Evolutionary conservation across 441 rosid species (phyloP).

Genomic region (Eruca vesicaria): DNA sequence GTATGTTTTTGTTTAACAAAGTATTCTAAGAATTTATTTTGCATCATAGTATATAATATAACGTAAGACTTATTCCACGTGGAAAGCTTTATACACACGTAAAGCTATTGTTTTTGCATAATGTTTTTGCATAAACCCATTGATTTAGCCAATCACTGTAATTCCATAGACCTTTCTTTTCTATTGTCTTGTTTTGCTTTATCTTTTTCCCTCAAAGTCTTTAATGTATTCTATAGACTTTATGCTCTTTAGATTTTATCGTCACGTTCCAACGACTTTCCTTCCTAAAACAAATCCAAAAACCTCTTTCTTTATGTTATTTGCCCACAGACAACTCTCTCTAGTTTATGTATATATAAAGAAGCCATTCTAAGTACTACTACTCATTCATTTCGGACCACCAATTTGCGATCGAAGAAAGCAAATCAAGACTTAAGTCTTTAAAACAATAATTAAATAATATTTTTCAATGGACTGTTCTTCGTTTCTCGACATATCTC

Average conservation of each 20-base stretch:
- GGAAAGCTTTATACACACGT: neutral
- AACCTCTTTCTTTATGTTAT: neutral
- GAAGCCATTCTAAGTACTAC: neutral
- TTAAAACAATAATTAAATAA: neutral
- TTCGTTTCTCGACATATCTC: slow-evolving; percentile 45
- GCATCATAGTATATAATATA: neutral
- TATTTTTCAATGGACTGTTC: slow-evolving; percentile 12
- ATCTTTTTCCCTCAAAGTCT: neutral
- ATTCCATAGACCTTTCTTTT: neutral
- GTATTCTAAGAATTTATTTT: no score
- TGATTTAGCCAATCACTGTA: slow-evolving; percentile 24
- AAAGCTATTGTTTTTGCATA: neutral
- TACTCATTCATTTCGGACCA: slow-evolving; percentile 20
- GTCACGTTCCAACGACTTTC: slow-evolving; percentile 38
- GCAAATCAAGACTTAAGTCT: slow-evolving; percentile 21
- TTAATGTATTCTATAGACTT: slow-evolving; percentile 24
- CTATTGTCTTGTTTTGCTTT: neutral
- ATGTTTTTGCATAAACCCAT: neutral
- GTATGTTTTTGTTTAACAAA: no score
- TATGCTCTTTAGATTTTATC: slow-evolving; percentile 19
- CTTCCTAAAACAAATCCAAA: slow-evolving; percentile 23
- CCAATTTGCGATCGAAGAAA: slow-evolving; percentile 35
- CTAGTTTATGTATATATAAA: slow-evolving; percentile 25
- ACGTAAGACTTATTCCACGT: neutral
- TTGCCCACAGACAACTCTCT: neutral